Evolutionary conservation across 495 filamentous ascomycete species (phyloP).

Genomic region (Pseudoneurospora amorphoporcata): DNA sequence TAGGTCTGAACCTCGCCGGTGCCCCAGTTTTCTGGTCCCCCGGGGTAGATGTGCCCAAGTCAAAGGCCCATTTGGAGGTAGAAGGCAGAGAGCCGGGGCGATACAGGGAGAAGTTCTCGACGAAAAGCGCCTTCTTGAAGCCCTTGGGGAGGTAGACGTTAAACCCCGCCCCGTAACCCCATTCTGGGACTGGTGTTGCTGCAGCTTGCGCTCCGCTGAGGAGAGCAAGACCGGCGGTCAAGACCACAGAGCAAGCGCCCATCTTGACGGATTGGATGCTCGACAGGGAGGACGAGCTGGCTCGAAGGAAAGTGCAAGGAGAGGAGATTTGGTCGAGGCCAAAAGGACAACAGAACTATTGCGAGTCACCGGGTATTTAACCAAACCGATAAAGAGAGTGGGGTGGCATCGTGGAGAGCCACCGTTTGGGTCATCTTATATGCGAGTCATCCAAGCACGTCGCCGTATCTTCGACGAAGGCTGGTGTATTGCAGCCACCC

Average conservation of each 20-base stretch:
- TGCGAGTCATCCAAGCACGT: not conserved
- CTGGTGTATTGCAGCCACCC: not conserved
- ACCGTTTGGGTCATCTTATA: not conserved
- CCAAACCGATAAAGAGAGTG: not conserved
- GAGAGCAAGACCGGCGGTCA: not conserved
- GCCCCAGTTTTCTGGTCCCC: slow-evolving; percentile 20
- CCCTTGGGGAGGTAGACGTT: slow-evolving; percentile 1
- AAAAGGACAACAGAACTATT: not conserved
- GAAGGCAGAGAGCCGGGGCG: slow-evolving; percentile 4
- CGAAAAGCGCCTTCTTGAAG: slow-evolving; percentile 6
- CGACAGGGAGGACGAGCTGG: not conserved
- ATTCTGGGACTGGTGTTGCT: not conserved
- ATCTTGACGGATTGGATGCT: not conserved
- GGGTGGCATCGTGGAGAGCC: not conserved
- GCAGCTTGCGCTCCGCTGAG: not conserved
- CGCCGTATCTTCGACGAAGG: not conserved
- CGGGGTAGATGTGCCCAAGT: slow-evolving; percentile 20
- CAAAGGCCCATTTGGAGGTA: slow-evolving; percentile 13
- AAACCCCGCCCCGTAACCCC: not conserved
- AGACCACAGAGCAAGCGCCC: not conserved
- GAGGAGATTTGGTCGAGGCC: not conserved
- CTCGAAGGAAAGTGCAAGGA: not conserved
- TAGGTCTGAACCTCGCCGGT: slow-evolving; percentile 24
- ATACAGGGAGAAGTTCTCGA: slow-evolving; percentile 10
- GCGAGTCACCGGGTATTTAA: not conserved